A percentile compares a stretch with the other conserved stretches of the same genome.
Conservation (phyloP, 371 early-diverging fungal genomes). For the Circinella minor region DNA sequence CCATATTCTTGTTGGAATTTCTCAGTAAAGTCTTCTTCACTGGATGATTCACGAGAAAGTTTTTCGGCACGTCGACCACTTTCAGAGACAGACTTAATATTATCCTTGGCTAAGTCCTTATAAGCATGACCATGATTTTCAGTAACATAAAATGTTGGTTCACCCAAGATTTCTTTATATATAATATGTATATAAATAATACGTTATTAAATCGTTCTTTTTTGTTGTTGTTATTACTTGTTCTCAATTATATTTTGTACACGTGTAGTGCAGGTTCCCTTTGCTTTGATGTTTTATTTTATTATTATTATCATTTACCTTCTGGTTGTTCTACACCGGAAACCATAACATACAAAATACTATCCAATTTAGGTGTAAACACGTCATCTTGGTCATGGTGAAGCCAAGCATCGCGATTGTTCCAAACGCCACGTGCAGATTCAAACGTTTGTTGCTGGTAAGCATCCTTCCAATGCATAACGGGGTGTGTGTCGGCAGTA, state of each 20-base stretch:
- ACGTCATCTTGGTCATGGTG: conserved; percentile 15
- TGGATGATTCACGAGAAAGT: neutral
- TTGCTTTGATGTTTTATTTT: neutral
- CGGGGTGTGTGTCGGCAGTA: conserved; percentile 20
- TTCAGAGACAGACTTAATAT: conserved; percentile 10
- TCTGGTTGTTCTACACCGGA: conserved; percentile 21
- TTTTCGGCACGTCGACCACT: conserved; percentile 3
- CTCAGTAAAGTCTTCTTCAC: neutral
- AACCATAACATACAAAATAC: conserved; percentile 19
- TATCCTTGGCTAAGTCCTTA: conserved; percentile 30
- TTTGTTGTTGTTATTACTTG: too few species aligned
- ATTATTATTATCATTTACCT: conserved; percentile 14
- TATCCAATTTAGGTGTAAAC: conserved; percentile 22
- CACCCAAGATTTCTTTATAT: conserved; percentile 24
- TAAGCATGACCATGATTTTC: conserved; percentile 36
- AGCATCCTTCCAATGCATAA: conserved; percentile 21
- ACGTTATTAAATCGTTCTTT: too few species aligned
- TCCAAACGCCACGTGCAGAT: conserved; percentile 22
- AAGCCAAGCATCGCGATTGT: conserved; percentile 15
- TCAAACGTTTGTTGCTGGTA: conserved; percentile 21
- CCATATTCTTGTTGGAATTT: conserved; percentile 1
- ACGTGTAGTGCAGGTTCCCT: too few species aligned
- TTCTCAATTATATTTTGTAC: too few species aligned
- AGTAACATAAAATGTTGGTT: conserved; percentile 41
- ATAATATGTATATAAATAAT: neutral